phyloP scores from a whole-genome alignment of 306 rosid genomes.

The Medicago ruthenica region DNA sequence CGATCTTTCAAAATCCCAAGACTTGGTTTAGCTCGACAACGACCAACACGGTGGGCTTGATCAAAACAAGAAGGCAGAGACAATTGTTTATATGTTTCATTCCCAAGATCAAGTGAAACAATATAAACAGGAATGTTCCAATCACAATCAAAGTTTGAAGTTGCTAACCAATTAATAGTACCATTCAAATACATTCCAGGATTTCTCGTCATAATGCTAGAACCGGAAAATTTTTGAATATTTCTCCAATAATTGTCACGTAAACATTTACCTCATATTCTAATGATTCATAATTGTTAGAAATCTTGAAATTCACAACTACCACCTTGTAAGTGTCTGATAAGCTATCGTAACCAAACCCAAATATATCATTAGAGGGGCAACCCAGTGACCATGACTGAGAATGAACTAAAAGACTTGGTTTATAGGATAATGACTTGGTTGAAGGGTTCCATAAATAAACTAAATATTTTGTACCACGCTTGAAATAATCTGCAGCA shows the following conservation, averaged over 20 bases:
- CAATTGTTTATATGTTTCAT: not conserved
- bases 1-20: constrained; percentile 7
- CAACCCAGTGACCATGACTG: too few species aligned
- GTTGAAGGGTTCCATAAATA: constrained; percentile 7
- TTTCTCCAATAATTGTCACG: not conserved
- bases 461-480: not conserved
- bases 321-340: not conserved
- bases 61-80: not conserved
- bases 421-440: not conserved
- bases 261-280: not conserved
- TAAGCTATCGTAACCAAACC: constrained; percentile 16
- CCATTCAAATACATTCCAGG: not conserved
- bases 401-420: not conserved
- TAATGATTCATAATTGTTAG: too few species aligned
- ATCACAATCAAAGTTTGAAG: not conserved
- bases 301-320: not conserved
- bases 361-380: not conserved
- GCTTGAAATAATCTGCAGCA: not conserved
- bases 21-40: not conserved
- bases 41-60: not conserved
- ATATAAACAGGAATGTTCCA: not conserved
- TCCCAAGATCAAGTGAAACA: constrained; percentile 13
- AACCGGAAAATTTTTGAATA: not conserved
- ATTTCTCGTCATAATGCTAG: too few species aligned
- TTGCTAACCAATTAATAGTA: not conserved